Percentiles rank a stretch among this genome's conserved stretches.
These are phyloP conservation scores for Neonectria faginata DNA, from an alignment of 2,329 filamentous ascomycete genomes.

Conservation along the genomic window DNA sequence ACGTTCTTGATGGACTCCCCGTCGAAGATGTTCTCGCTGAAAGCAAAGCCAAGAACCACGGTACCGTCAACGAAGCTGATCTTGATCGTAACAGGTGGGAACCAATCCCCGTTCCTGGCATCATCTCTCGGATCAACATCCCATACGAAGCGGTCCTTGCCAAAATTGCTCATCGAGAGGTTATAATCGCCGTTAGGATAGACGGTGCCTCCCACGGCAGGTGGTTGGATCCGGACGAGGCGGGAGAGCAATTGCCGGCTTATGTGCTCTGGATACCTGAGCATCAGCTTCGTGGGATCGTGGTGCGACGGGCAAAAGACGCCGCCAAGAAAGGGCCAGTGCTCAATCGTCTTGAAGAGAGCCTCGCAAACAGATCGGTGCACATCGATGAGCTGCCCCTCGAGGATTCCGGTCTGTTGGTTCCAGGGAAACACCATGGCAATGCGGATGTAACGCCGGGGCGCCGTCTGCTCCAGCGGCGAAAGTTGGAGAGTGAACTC, in stretches of 20 bases:
- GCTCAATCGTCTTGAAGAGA: slow-evolving; percentile 22
- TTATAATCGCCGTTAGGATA: background rate
- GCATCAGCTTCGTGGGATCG: slow-evolving; percentile 2
- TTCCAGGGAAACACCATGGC: slow-evolving; percentile 25
- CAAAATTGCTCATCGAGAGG: background rate
- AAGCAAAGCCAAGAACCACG: slow-evolving; percentile 35
- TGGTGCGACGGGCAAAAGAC: slow-evolving; percentile 9
- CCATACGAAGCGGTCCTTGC: slow-evolving; percentile 22
- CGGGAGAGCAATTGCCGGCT: background rate
- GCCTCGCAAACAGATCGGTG: background rate
- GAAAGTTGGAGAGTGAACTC: slow-evolving; percentile 27
- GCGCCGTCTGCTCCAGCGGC: slow-evolving; percentile 32
- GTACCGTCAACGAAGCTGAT: slow-evolving; percentile 14
- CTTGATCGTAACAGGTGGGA: slow-evolving; percentile 29
- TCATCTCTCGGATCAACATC: slow-evolving; percentile 13
- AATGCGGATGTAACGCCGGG: slow-evolving; percentile 33
- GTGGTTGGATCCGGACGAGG: background rate
- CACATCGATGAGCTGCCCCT: background rate
- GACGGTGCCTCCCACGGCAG: background rate
- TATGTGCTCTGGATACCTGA: slow-evolving; percentile 22
- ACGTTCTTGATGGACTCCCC: slow-evolving; percentile 36
- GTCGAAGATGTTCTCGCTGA: slow-evolving; percentile 38
- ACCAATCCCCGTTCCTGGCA: background rate
- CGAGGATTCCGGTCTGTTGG: background rate
- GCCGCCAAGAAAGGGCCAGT: slow-evolving; percentile 36